Evolutionary conservation across 352 stramenopile species (phyloP), one percentile per base, ranked within the genome.

Genomic region (Globisporangium radiosum): DNA sequence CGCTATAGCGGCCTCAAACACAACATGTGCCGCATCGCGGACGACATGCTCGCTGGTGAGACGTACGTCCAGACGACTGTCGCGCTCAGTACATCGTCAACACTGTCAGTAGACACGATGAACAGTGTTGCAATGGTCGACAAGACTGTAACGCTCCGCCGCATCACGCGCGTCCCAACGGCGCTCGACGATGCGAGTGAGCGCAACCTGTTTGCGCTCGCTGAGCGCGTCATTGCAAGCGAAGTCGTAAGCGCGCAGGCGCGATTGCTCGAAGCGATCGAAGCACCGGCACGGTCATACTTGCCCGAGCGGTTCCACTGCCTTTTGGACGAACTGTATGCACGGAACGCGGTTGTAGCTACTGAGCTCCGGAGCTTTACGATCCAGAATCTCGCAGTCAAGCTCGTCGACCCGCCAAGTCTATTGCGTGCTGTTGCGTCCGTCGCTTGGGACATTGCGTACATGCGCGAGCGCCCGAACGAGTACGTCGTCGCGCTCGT

Each of bases 401-500:
- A 53, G 53, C 73, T 78, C 39, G 85, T 76, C 38, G 69, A 89
- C 17, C 63, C 72, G 15, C 69, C 69, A 17, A 60, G 59, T 10
- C 56, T 89, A 17, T 63, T 87, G 33, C 54, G 76, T 10, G 70
- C 69, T 5, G 73, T 92, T 54, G 50, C 61, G 7, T 56, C 75
- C 9, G 76, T 92, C 8, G 65, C 66, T 13, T 95, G 86, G 86
- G 71, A 88, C 58, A 71, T 90, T 33, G 48, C 65, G 7, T 85
- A 88, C 54, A 69, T 93, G 10, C 78, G 72, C 61, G 78, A 90
- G 47, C 73, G 75, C 45, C 77, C 79, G 59, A 93, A 92, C 56
- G 81, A 88, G 49, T 95, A 94, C 63, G 72, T 95, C 38, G 78
- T 91, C 9, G 61, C 76, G 33, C 69, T 92, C 17, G 82, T 95